Percentiles rank a stretch among this genome's conserved stretches.
phyloP scores from a whole-genome alignment of 306 rosid genomes.

The Lablab purpureus region DNA sequence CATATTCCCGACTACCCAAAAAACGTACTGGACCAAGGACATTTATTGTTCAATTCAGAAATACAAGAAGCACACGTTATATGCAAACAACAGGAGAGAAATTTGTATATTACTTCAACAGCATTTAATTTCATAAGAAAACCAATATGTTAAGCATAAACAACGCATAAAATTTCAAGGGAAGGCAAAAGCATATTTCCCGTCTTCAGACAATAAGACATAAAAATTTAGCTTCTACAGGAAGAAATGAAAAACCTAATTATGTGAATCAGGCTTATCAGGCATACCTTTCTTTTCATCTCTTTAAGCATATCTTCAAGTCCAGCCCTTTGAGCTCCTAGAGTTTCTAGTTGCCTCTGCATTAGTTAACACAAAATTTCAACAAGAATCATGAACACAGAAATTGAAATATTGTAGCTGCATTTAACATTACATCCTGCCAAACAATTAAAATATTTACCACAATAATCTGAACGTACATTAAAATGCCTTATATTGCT shows the following conservation, averaged over 20 bases:
- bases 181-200: slow-evolving; percentile 23
- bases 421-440: slow-evolving; percentile 22
- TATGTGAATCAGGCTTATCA: slow-evolving; percentile 27
- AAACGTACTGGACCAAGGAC: not conserved
- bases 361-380: slow-evolving; percentile 52
- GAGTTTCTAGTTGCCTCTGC: slow-evolving; percentile 97
- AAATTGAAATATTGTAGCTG: not conserved
- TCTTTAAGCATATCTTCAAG: slow-evolving; percentile 99
- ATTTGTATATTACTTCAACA: not conserved
- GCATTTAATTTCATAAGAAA: slow-evolving; percentile 12
- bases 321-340: slow-evolving; percentile 99
- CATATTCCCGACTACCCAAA: not conserved
- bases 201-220: slow-evolving; percentile 6
- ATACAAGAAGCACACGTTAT: not conserved
- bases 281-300: slow-evolving; percentile 91
- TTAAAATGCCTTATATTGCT: not conserved
- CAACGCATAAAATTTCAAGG: not conserved
- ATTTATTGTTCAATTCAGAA: not conserved
- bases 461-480: slow-evolving; percentile 2
- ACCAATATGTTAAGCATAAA: not conserved
- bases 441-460: slow-evolving; percentile 26
- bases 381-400: slow-evolving; percentile 38
- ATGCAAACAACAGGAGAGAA: not conserved
- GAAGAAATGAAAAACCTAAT: slow-evolving; percentile 14
- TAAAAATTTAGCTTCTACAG: slow-evolving; percentile 7